Evolutionary conservation across 257 asterid genomes (phyloP).

Genomic region (Verbena officinalis): DNA sequence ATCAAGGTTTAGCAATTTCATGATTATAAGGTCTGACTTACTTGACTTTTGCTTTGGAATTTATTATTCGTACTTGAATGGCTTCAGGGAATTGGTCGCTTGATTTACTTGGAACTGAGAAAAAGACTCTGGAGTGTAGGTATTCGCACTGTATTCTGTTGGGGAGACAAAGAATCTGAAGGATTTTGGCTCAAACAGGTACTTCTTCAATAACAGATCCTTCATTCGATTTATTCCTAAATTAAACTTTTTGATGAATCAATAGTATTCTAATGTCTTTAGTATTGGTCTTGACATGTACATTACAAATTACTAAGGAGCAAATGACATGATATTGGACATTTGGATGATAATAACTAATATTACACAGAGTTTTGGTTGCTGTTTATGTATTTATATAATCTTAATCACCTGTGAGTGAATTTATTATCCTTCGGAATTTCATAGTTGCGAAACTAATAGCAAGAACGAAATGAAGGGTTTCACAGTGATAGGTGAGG

Average conservation of each 20-base stretch:
- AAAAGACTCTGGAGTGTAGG: conserved; percentile 80
- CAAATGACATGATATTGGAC: not conserved
- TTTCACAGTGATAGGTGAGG: conserved; percentile 82
- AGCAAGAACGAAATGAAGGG: conserved; percentile 50
- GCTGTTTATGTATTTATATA: not conserved
- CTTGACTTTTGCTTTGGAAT: conserved; percentile 4
- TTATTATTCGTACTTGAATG: conserved; percentile 20
- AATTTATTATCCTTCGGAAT: conserved; percentile 3
- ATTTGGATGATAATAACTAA: not conserved
- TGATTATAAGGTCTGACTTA: conserved; percentile 1
- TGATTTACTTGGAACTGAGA: conserved; percentile 62
- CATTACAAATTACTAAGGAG: not conserved
- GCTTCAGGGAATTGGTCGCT: conserved; percentile 78
- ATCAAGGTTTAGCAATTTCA: conserved; percentile 11
- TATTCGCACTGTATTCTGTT: conserved; percentile 65
- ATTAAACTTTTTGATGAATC: conserved; percentile 8
- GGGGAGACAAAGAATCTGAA: conserved; percentile 93
- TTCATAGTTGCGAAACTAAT: conserved; percentile 9
- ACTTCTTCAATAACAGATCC: conserved; percentile 1
- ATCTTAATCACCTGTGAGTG: not conserved
- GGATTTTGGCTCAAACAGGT: conserved; percentile 96
- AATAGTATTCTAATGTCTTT: not conserved
- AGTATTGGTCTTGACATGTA: not conserved
- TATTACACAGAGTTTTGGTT: not conserved
- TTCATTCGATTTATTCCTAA: conserved; percentile 2